Conservation (phyloP, 1,284 basidiomycete genomes). For the Grifola frondosa region DNA sequence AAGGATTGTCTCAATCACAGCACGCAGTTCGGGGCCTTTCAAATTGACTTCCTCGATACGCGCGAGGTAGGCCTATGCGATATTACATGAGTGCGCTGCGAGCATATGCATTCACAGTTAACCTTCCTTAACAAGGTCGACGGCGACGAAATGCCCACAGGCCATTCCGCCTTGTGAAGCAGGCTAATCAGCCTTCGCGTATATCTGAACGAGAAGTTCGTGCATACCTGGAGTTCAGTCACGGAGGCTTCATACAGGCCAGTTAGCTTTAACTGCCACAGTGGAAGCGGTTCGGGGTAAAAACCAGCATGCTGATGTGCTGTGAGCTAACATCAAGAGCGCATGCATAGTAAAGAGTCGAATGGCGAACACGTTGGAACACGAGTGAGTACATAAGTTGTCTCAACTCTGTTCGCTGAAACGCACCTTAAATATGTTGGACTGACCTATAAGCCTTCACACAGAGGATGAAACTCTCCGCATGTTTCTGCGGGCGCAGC, state of each 20-base stretch:
- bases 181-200: not conserved
- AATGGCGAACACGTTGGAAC: too few relatives aligned
- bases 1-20: constrained; percentile 62
- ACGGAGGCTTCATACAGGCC: constrained; percentile 64
- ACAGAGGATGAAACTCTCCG: too few relatives aligned
- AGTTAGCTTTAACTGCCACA: too few relatives aligned
- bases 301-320: too few relatives aligned
- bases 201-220: constrained; percentile 25
- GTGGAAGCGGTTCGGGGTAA: too few relatives aligned
- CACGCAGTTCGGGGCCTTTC: constrained; percentile 55
- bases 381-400: too few relatives aligned
- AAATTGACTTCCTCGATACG: constrained; percentile 68
- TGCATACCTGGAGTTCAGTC: constrained; percentile 53
- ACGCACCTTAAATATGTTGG: too few relatives aligned
- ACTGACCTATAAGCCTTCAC: too few relatives aligned
- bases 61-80: constrained; percentile 60
- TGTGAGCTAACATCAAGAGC: too few relatives aligned
- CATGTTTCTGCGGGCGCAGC: too few relatives aligned
- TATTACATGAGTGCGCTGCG: not conserved
- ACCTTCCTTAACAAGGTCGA: constrained; percentile 58
- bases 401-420: too few relatives aligned
- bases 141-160: constrained; percentile 53
- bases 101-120: not conserved
- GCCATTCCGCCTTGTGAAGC: constrained; percentile 27
- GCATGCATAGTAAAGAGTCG: too few relatives aligned